phyloP scores from a whole-genome alignment of 225 moss, liverwort and hornwort species.

The Climacium dendroides region DNA sequence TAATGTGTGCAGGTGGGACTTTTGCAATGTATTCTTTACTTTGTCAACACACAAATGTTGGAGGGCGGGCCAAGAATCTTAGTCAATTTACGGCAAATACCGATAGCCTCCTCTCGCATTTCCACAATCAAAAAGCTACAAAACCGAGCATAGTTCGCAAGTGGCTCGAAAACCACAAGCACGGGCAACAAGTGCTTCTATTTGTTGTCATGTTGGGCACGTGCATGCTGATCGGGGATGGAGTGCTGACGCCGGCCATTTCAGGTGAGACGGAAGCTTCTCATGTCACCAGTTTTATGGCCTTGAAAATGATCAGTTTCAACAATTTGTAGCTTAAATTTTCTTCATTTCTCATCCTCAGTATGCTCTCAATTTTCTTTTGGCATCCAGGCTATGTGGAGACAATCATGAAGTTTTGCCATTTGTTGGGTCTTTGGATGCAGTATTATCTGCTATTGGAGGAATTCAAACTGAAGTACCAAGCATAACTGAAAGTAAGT shows the following conservation, averaged over 20 bases:
- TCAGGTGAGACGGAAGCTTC: conserved; percentile 14
- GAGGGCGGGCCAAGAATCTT: conserved; percentile 24
- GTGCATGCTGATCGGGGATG: conserved; percentile 86
- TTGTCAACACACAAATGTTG: conserved; percentile 64
- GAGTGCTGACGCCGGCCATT: conserved; percentile 74
- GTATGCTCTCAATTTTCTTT: not conserved
- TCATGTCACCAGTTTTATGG: rapidly evolving
- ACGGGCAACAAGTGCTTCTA: conserved; percentile 37
- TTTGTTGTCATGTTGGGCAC: conserved; percentile 79
- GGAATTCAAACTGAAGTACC: conserved; percentile 55
- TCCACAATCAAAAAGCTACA: not conserved
- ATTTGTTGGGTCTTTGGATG: conserved; percentile 21
- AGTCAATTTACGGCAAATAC: not conserved
- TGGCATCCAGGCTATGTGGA: not conserved
- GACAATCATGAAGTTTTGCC: not conserved
- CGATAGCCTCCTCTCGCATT: conserved; percentile 46
- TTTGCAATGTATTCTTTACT: conserved; percentile 88
- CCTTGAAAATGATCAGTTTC: not conserved
- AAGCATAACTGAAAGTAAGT: conserved; percentile 40
- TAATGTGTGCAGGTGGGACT: conserved; percentile 61
- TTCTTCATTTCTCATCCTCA: not conserved
- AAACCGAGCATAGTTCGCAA: conserved; percentile 12
- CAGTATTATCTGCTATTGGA: conserved; percentile 80
- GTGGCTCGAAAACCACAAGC: conserved; percentile 32
- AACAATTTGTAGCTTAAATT: not conserved